Conservation (phyloP, 176 grass and related monocot genomes). For the Poa pratensis region DNA sequence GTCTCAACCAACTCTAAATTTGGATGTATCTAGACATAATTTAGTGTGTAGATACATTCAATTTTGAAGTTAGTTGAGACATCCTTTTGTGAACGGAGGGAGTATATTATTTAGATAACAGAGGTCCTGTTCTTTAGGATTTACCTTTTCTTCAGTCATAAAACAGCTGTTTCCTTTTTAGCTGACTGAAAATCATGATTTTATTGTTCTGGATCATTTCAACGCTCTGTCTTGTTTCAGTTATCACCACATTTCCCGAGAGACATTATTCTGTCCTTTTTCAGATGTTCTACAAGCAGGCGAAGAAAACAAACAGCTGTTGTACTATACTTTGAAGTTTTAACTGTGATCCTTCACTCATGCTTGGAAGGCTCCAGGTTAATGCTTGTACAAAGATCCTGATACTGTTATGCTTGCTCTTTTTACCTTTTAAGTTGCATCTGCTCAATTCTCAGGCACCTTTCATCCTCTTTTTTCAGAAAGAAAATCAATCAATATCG, state of each 20-base stretch:
- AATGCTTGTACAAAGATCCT: not conserved
- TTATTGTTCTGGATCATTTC: conserved; percentile 11
- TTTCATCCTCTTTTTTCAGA: conserved; percentile 18
- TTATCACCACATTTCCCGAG: conserved; percentile 15
- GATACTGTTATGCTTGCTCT: not conserved
- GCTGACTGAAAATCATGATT: not conserved
- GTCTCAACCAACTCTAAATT: no score
- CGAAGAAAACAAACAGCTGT: conserved; percentile 95
- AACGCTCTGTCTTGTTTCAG: not conserved
- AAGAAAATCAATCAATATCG: conserved; percentile 16
- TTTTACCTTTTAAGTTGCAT: conserved; percentile 8
- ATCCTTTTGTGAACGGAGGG: no score
- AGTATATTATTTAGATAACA: not conserved
- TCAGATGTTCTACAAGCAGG: conserved; percentile 99
- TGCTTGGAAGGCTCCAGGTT: conserved; percentile 48
- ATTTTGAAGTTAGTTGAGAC: no score
- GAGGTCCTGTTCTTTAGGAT: conserved; percentile 10
- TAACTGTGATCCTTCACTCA: conserved; percentile 15
- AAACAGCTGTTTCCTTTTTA: not conserved
- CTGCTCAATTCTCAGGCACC: conserved; percentile 26
- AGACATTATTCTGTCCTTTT: conserved; percentile 19
- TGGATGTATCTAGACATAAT: no score
- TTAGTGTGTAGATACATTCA: no score
- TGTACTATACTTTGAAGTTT: conserved; percentile 91
- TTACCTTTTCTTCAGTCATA: not conserved